phyloP scores from a whole-genome alignment of 345 rosid genomes.

The Excoecaria agallocha region DNA sequence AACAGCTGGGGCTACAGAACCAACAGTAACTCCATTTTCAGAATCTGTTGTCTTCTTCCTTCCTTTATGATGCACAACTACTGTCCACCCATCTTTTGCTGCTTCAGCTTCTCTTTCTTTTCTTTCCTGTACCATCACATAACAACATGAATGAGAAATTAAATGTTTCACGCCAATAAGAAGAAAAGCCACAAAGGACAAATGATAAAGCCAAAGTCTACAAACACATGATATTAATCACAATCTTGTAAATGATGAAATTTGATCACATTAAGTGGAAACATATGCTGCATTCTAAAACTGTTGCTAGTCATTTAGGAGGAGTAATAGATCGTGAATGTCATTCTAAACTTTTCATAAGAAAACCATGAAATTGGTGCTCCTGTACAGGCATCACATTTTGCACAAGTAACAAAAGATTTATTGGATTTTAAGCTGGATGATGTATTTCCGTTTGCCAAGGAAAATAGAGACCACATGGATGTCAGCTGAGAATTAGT shows the following conservation, averaged over 20 bases:
- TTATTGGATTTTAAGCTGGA: background rate
- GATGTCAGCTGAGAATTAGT: background rate
- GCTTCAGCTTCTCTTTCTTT: constrained; percentile 75
- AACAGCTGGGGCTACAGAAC: constrained; percentile 73
- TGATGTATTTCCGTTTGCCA: background rate
- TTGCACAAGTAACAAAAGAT: background rate
- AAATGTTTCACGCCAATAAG: background rate
- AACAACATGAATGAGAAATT: constrained; percentile 16
- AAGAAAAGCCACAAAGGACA: background rate
- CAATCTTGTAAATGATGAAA: background rate
- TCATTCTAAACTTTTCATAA: background rate
- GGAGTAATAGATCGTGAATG: too few relatives aligned
- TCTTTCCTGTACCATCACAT: constrained; percentile 52
- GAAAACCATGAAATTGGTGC: background rate
- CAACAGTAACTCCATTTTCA: constrained; percentile 75
- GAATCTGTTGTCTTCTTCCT: constrained; percentile 84
- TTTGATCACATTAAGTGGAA: background rate
- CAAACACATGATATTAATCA: background rate
- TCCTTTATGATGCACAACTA: constrained; percentile 89
- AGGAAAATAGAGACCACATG: background rate
- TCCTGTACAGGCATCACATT: background rate
- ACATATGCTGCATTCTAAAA: background rate
- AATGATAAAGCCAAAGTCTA: background rate
- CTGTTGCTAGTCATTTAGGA: background rate
- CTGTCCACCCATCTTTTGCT: constrained; percentile 97